Percentiles rank a stretch among this genome's conserved stretches.
phyloP scores from a whole-genome alignment of 163 green algal species.

The Chlamydomonas reinhardtii region DNA sequence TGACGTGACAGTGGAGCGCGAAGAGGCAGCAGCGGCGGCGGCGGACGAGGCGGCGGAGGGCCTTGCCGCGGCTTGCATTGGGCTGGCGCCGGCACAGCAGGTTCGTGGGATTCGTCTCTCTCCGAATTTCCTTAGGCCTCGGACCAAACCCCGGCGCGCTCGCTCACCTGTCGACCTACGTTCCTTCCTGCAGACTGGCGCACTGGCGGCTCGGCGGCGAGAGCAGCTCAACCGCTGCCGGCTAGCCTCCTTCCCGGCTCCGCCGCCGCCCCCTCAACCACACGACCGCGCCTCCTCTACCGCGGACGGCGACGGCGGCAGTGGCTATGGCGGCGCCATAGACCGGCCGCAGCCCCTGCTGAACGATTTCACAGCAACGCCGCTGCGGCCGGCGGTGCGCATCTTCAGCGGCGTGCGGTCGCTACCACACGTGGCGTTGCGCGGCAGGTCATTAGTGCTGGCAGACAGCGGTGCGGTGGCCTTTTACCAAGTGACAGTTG shows the following conservation, averaged over 20 bases:
- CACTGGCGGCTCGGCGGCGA: too few species aligned
- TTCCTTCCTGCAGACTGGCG: too few species aligned
- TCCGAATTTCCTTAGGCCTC: too few species aligned
- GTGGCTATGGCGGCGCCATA: too few species aligned
- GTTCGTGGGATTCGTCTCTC: background rate
- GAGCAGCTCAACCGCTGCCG: too few species aligned
- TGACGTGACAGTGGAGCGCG: background rate
- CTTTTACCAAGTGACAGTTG: slow-evolving; percentile 4
- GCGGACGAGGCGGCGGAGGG: slow-evolving; percentile 33
- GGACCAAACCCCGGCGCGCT: background rate
- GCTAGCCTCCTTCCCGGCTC: too few species aligned
- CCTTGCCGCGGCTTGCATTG: background rate
- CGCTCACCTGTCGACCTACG: background rate
- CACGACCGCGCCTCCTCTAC: background rate
- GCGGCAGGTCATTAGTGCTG: slow-evolving; percentile 25
- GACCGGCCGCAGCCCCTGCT: background rate
- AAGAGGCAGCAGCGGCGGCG: background rate
- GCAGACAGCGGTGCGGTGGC: slow-evolving; percentile 22
- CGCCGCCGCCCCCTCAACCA: too few species aligned
- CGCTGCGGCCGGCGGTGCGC: slow-evolving; percentile 21
- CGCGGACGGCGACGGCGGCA: background rate
- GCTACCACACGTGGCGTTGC: slow-evolving; percentile 17
- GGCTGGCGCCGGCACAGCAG: background rate
- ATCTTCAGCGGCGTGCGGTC: slow-evolving; percentile 6
- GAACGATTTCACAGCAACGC: background rate